These are phyloP conservation scores for Zhuliangozyma parablackwelliae DNA, from an alignment of 1,139 yeast genomes.

Conservation along the genomic window DNA sequence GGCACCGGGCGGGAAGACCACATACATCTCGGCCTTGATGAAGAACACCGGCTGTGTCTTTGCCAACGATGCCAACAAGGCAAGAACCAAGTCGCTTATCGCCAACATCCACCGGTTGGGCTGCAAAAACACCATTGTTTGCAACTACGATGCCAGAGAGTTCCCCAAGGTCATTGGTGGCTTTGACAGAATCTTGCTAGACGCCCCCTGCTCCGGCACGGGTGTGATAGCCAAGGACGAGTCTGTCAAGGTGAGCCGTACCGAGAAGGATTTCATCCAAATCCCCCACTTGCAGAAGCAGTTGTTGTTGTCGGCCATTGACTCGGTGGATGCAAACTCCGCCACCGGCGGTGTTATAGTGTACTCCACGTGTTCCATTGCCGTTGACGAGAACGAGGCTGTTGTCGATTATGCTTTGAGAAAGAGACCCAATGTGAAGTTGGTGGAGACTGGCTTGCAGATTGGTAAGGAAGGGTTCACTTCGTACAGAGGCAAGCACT, in stretches of 20 bases:
- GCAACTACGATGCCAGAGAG: constrained; percentile 97
- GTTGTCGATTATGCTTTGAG: constrained; percentile 97
- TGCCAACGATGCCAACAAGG: constrained; percentile 95
- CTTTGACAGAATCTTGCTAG: constrained; percentile 88
- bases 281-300: constrained; percentile 97
- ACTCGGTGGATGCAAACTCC: constrained; percentile 91
- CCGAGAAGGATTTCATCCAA: constrained; percentile 94
- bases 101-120: constrained; percentile 98
- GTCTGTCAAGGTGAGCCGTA: constrained; percentile 87
- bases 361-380: constrained; percentile 96
- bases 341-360: constrained; percentile 92
- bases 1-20: constrained; percentile 99
- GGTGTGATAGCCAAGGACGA: constrained; percentile 99
- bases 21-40: constrained; percentile 94
- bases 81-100: constrained; percentile 91
- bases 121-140: constrained; percentile 92
- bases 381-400: constrained; percentile 97
- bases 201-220: constrained; percentile 99
- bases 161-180: constrained; percentile 98
- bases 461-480: constrained; percentile 97
- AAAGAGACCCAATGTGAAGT: constrained; percentile 92
- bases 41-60: constrained; percentile 96
- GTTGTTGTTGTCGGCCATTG: constrained; percentile 88
- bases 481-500: constrained; percentile 87
- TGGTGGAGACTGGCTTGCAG: constrained; percentile 89